Evolutionary conservation across 345 rosid genomes (phyloP).

Genomic region (Arabis hirsuta): DNA sequence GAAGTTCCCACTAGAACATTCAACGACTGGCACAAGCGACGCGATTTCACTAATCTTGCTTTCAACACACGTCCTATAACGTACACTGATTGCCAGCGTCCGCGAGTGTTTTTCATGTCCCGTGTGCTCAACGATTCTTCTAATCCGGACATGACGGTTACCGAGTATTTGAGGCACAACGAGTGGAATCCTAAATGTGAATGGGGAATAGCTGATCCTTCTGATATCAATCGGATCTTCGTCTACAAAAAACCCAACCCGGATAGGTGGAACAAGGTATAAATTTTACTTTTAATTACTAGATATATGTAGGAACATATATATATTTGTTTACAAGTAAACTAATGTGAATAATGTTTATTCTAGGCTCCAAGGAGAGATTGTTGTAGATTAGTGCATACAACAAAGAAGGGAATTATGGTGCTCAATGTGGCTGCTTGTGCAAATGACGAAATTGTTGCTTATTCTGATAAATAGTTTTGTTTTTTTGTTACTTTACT

Average conservation of each 20-base stretch:
- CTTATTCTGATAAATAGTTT: slow-evolving; percentile 39
- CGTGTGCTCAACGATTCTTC: slow-evolving; percentile 32
- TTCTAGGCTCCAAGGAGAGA: slow-evolving; percentile 56
- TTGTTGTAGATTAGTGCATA: slow-evolving; percentile 52
- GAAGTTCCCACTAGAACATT: slow-evolving; percentile 64
- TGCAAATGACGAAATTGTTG: slow-evolving; percentile 50
- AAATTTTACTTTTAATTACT: not conserved
- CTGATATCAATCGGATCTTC: slow-evolving; percentile 38
- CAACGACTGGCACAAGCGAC: slow-evolving; percentile 55
- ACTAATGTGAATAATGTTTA: not conserved
- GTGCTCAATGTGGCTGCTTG: slow-evolving; percentile 51
- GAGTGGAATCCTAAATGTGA: slow-evolving; percentile 44
- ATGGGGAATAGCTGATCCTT: slow-evolving; percentile 55
- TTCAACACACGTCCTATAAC: slow-evolving; percentile 64
- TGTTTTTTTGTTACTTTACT: not conserved
- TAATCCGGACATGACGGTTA: slow-evolving; percentile 41
- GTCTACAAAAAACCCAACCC: slow-evolving; percentile 59
- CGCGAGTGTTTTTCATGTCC: slow-evolving; percentile 55
- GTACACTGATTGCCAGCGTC: slow-evolving; percentile 53
- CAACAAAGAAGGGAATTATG: slow-evolving; percentile 45
- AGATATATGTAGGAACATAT: too few relatives aligned
- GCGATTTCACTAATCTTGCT: slow-evolving; percentile 46
- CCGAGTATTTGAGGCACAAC: slow-evolving; percentile 44
- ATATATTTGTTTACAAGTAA: not conserved
- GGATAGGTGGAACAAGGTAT: slow-evolving; percentile 54